Evolutionary conservation across 495 filamentous ascomycete genomes (phyloP).

Genomic region (Hyaloscypha finlandica): DNA sequence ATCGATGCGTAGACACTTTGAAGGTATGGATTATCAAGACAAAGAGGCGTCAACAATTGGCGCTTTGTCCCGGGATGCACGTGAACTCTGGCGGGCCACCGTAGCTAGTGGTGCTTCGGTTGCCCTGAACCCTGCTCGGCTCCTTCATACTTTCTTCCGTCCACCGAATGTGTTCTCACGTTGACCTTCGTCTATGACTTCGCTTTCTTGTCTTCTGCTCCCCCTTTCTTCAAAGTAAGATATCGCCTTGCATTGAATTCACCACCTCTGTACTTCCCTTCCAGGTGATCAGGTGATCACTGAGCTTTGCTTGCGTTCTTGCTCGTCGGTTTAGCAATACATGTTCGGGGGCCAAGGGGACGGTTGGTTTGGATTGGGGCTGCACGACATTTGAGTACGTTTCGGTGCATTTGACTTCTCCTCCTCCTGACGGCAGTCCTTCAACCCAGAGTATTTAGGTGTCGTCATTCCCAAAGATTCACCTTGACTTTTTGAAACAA

Average conservation of each 20-base stretch:
- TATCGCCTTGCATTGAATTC: constrained; percentile 14
- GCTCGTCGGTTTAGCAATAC: constrained; percentile 4
- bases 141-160: constrained; percentile 10
- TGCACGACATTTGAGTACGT: constrained; percentile 22
- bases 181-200: constrained; percentile 1
- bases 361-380: background rate
- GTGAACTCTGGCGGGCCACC: background rate
- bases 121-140: background rate
- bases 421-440: background rate
- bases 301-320: constrained; percentile 15
- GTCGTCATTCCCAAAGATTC: background rate
- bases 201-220: constrained; percentile 10
- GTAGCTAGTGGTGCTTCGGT: background rate
- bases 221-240: constrained; percentile 1
- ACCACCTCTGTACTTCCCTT: constrained; percentile 14
- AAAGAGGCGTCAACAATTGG: background rate
- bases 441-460: background rate
- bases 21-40: background rate
- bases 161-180: constrained; percentile 9
- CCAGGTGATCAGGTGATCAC: constrained; percentile 9
- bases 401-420: constrained; percentile 22
- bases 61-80: background rate
- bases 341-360: background rate
- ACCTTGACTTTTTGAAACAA: background rate
- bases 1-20: background rate